A percentile compares a stretch with the other conserved stretches of the same genome.
Evolutionary conservation across 495 filamentous ascomycete species (phyloP).

Genomic region (Lophium mytilinum): DNA sequence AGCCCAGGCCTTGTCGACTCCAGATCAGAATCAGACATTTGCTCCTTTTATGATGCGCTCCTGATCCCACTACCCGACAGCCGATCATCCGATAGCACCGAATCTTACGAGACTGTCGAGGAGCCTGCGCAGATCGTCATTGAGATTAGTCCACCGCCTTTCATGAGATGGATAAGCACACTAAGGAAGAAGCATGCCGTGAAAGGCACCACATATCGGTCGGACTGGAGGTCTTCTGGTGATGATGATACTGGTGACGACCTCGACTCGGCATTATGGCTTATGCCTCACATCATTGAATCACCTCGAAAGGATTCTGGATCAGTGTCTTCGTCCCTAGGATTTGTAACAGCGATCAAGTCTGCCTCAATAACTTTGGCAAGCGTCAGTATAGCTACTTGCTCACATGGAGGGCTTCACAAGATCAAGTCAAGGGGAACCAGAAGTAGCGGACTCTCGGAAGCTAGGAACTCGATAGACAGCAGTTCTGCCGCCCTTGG

Average conservation of each 20-base stretch:
- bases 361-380: conserved; percentile 67
- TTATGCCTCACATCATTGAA: conserved; percentile 1
- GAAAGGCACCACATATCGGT: no score
- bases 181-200: conserved; percentile 37
- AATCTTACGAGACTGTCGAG: not conserved
- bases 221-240: no score
- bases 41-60: conserved; percentile 15
- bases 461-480: conserved; percentile 57
- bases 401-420: conserved; percentile 49
- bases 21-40: not conserved
- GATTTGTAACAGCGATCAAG: conserved; percentile 65
- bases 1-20: no score
- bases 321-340: conserved; percentile 63
- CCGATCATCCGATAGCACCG: conserved; percentile 10
- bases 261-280: no score
- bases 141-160: conserved; percentile 27
- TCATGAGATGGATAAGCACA: conserved; percentile 50
- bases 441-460: conserved; percentile 55
- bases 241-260: no score
- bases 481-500: conserved; percentile 49
- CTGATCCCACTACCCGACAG: conserved; percentile 17
- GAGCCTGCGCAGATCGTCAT: not conserved
- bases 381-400: conserved; percentile 55
- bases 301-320: conserved; percentile 45
- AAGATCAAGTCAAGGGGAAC: conserved; percentile 48